These are phyloP conservation scores for Saposhnikovia divaricata DNA, from an alignment of 129 eudicot species.

Conservation along the genomic window DNA sequence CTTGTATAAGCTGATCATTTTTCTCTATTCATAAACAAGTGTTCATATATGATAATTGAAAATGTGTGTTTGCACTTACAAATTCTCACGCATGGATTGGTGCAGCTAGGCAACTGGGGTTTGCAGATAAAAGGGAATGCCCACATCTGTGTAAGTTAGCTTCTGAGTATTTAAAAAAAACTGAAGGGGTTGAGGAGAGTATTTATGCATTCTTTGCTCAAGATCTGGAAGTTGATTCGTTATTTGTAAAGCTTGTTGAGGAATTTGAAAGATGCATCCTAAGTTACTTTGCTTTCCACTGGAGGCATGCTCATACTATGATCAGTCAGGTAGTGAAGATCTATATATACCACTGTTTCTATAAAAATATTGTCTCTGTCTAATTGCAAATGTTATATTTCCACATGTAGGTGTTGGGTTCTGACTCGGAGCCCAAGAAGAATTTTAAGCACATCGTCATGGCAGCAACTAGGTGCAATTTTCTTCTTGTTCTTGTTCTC, in stretches of 20 bases:
- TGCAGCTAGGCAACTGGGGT: conserved; percentile 94
- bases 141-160: conserved; percentile 70
- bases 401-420: conserved; percentile 49
- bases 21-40: not conserved
- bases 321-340: conserved; percentile 59
- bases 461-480: conserved; percentile 76
- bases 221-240: conserved; percentile 70
- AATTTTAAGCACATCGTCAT: conserved; percentile 84
- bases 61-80: not conserved
- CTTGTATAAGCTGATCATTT: conserved; percentile 1
- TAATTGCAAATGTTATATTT: not conserved
- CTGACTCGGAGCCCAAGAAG: conserved; percentile 77
- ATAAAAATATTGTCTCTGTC: not conserved
- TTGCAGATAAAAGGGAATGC: conserved; percentile 46
- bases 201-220: conserved; percentile 56
- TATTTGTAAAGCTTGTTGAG: conserved; percentile 84
- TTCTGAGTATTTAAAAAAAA: conserved; percentile 56
- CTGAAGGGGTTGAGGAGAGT: conserved; percentile 73
- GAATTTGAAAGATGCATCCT: conserved; percentile 91
- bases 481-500: not conserved
- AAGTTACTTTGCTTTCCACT: conserved; percentile 93
- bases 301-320: conserved; percentile 67
- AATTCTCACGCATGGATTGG: not conserved
- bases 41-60: not conserved
- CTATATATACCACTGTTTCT: not conserved